Conservation (phyloP, 345 rosid species). For the Gossypium bickii region DNA sequence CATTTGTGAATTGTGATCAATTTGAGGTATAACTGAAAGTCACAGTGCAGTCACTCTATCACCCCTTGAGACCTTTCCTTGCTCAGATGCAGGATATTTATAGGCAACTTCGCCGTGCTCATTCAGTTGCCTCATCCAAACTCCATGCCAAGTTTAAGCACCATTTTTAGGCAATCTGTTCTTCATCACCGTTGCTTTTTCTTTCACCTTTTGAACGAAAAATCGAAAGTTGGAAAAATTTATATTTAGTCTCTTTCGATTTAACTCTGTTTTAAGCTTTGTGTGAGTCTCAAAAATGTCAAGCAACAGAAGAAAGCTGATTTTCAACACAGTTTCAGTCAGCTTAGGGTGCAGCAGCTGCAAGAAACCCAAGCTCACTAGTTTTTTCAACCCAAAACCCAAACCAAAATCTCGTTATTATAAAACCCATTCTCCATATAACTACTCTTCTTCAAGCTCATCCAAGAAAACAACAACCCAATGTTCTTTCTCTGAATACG, state of each 20-base stretch:
- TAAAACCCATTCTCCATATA: conserved; percentile 7
- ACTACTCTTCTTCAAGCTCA: conserved; percentile 22
- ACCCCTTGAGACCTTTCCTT: background rate
- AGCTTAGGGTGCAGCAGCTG: conserved; percentile 71
- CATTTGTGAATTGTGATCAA: background rate
- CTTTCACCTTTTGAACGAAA: background rate
- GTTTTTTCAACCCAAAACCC: conserved; percentile 41
- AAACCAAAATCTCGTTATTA: conserved; percentile 23
- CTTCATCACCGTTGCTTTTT: no score
- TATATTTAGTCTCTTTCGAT: background rate
- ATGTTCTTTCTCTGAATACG: conserved; percentile 8
- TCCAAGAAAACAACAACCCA: conserved; percentile 15
- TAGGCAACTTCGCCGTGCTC: background rate
- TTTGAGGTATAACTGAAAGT: background rate
- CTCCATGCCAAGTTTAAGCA: background rate
- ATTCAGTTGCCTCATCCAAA: background rate
- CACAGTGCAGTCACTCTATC: background rate
- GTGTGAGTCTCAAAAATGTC: conserved; percentile 30
- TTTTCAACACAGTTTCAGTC: conserved; percentile 51
- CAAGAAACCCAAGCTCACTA: conserved; percentile 49
- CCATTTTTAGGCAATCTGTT: background rate
- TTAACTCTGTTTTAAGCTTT: background rate
- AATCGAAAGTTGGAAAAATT: background rate
- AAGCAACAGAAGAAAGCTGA: conserved; percentile 40
- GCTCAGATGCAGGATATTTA: conserved; percentile 9